A percentile compares a stretch with the other conserved stretches of the same genome.
phyloP scores from a whole-genome alignment of 2,329 filamentous ascomycete genomes.

The Neonectria magnoliae region DNA sequence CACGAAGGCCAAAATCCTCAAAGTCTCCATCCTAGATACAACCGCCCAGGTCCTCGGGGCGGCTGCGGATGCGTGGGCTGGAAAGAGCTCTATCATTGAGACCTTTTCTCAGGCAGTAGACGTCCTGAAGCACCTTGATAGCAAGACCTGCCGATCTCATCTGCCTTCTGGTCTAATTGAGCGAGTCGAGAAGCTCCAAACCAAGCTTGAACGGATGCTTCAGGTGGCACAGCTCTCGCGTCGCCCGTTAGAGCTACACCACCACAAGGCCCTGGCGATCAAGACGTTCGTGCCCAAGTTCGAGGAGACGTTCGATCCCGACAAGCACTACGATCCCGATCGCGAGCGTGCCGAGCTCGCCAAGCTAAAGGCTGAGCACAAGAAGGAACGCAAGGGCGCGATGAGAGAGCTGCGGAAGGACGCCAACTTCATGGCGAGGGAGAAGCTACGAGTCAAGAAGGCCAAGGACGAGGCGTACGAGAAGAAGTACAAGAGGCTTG shows the following conservation, averaged over 20 bases:
- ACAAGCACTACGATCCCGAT: slow-evolving; percentile 97
- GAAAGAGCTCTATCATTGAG: slow-evolving; percentile 79
- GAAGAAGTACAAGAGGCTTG: slow-evolving; percentile 90
- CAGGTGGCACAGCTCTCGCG: slow-evolving; percentile 72
- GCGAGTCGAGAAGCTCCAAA: slow-evolving; percentile 53
- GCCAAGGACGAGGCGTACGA: slow-evolving; percentile 93
- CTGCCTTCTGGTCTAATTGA: slow-evolving; percentile 57
- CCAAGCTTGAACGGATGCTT: slow-evolving; percentile 64
- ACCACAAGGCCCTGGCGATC: slow-evolving; percentile 89
- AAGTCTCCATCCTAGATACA: slow-evolving; percentile 69
- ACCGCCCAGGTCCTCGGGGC: slow-evolving; percentile 72
- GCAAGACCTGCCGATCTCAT: slow-evolving; percentile 61
- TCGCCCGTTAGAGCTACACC: slow-evolving; percentile 85
- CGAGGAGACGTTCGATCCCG: slow-evolving; percentile 92
- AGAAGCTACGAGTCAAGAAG: slow-evolving; percentile 92
- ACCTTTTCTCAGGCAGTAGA: slow-evolving; percentile 74
- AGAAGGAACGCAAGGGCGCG: slow-evolving; percentile 93
- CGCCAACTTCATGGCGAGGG: slow-evolving; percentile 89
- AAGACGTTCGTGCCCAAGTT: slow-evolving; percentile 92
- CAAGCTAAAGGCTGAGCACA: slow-evolving; percentile 90
- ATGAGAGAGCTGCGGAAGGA: slow-evolving; percentile 96
- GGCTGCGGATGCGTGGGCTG: slow-evolving; percentile 78
- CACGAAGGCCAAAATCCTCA: slow-evolving; percentile 49
- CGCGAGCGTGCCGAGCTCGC: slow-evolving; percentile 85
- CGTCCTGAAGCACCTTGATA: slow-evolving; percentile 70